Conservation (phyloP, 75 land plant genomes). For the Pseudotsuga menziesii region DNA sequence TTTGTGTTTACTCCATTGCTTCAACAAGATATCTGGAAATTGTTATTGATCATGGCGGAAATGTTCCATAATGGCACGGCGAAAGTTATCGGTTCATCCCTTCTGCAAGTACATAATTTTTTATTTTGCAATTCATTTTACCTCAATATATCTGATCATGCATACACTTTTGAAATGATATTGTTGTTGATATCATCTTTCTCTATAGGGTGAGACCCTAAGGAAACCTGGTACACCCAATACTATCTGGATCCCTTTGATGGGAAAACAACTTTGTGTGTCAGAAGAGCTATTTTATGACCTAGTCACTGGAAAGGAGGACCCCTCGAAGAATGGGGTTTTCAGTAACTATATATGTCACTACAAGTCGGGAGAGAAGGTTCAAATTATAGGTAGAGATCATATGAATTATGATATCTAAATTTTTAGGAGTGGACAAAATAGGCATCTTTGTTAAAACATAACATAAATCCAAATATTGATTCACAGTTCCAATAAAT, state of each 20-base stretch:
- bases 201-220: conserved; percentile 72
- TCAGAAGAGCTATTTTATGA: conserved; percentile 91
- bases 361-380: conserved; percentile 84
- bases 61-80: conserved; percentile 97
- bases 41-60: conserved; percentile 94
- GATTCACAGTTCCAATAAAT: no score
- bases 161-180: not conserved
- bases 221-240: no score
- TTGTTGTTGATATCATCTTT: conserved; percentile 3
- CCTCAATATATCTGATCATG: not conserved
- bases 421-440: not conserved
- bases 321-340: conserved; percentile 82
- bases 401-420: not conserved
- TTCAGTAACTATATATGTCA: conserved; percentile 92
- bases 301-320: conserved; percentile 88
- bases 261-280: conserved; percentile 90
- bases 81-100: conserved; percentile 95
- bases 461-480: no score
- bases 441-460: not conserved
- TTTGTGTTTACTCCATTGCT: no score
- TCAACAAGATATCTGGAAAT: no score
- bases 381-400: conserved; percentile 60
- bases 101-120: conserved; percentile 58
- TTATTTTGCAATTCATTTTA: not conserved
- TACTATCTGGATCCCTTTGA: no score